phyloP scores from a whole-genome alignment of 805 yeast genomes.

The Jamesozyma jinghongensis region DNA sequence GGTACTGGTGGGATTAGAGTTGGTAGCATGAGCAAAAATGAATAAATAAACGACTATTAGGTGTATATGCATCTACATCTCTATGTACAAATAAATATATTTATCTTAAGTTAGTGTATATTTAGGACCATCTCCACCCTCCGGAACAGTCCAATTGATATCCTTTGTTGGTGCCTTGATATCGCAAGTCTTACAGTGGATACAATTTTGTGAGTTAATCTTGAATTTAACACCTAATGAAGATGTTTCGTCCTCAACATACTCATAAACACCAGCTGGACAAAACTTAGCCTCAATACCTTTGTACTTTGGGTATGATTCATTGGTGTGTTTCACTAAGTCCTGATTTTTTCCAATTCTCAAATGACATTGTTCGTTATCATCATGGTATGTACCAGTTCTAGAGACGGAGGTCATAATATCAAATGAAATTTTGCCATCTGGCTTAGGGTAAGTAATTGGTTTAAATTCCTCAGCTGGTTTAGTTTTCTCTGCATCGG shows the following conservation, averaged over 20 bases:
- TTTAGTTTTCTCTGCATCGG: conserved; percentile 67
- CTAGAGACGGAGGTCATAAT: conserved; percentile 89
- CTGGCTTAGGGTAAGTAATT: conserved; percentile 92
- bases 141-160: conserved; percentile 95
- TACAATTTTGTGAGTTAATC: conserved; percentile 94
- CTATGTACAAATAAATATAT: conserved; percentile 1
- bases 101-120: conserved; percentile 38
- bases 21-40: background rate
- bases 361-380: conserved; percentile 85
- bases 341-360: conserved; percentile 53
- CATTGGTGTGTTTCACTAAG: conserved; percentile 53
- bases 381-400: conserved; percentile 94
- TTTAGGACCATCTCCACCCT: conserved; percentile 98
- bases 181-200: conserved; percentile 97
- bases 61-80: background rate
- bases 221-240: conserved; percentile 70
- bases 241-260: conserved; percentile 51
- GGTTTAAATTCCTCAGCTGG: conserved; percentile 58
- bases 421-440: conserved; percentile 86
- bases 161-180: conserved; percentile 94
- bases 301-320: conserved; percentile 62
- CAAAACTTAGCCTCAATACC: conserved; percentile 92
- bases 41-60: background rate
- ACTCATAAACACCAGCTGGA: conserved; percentile 98
- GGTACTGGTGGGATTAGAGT: background rate